phyloP scores from a whole-genome alignment of 257 asterid genomes.

The Euphrasia confusa region DNA sequence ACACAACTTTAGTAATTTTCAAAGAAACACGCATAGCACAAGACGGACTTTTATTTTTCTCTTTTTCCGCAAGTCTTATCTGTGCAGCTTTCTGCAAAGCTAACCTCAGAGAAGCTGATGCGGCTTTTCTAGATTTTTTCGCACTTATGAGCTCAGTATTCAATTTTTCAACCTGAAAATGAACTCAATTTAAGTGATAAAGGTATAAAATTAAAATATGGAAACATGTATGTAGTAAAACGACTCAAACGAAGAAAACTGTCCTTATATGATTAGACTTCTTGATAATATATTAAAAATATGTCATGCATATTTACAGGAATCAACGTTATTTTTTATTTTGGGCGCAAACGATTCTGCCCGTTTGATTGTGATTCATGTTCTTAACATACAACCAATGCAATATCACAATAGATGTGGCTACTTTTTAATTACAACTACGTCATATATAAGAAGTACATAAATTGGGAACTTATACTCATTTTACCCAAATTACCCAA shows the following conservation, averaged over 20 bases:
- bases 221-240: conserved; percentile 23
- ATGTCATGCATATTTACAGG: conserved; percentile 9
- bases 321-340: conserved; percentile 5
- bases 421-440: conserved; percentile 11
- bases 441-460: neutral
- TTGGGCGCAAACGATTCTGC: neutral
- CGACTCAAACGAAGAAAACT: conserved; percentile 8
- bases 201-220: conserved; percentile 1
- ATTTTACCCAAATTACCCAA: neutral
- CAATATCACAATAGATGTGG: conserved; percentile 5
- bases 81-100: conserved; percentile 99
- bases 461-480: neutral
- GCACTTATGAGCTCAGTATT: conserved; percentile 76
- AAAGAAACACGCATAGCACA: conserved; percentile 95
- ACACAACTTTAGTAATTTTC: conserved; percentile 84
- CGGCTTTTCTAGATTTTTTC: conserved; percentile 75
- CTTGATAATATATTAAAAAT: conserved; percentile 2
- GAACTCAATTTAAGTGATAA: conserved; percentile 21
- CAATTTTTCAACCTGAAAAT: conserved; percentile 68
- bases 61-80: conserved; percentile 86
- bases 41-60: conserved; percentile 96
- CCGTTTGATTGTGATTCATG: no score
- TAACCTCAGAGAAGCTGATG: conserved; percentile 77
- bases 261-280: neutral
- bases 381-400: neutral